phyloP scores from a whole-genome alignment of 2,329 filamentous ascomycete species.

The Alternaria triticina region DNA sequence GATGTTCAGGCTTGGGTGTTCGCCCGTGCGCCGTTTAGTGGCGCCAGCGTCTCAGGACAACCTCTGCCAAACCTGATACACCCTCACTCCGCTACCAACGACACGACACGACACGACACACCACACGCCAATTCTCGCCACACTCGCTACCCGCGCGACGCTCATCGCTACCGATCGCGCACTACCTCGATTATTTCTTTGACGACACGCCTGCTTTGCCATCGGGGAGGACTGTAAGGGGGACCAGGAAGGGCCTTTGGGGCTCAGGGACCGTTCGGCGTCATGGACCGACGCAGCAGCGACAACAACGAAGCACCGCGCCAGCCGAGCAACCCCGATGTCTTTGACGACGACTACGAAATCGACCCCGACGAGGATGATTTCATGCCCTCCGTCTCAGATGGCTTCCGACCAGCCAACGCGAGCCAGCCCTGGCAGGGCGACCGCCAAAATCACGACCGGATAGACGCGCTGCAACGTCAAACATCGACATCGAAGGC shows the following conservation, averaged over 20 bases:
- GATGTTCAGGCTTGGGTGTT: constrained; percentile 20
- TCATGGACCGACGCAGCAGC: constrained; percentile 49
- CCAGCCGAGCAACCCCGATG: constrained; percentile 47
- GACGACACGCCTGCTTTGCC: constrained; percentile 20
- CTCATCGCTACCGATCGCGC: constrained; percentile 17
- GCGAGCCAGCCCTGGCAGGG: constrained; percentile 22
- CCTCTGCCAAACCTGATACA: constrained; percentile 29
- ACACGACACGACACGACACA: constrained; percentile 31
- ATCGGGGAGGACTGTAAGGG: constrained; percentile 29
- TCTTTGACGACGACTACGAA: constrained; percentile 59
- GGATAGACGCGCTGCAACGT: constrained; percentile 30
- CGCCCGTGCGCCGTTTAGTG: constrained; percentile 2
- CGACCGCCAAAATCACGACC: constrained; percentile 34
- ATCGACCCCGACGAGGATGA: constrained; percentile 50
- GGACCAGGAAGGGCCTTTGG: constrained; percentile 31
- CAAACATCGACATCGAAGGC: constrained; percentile 30
- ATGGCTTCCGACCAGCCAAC: constrained; percentile 53
- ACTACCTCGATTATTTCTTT: constrained; percentile 12
- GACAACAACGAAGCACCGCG: constrained; percentile 35
- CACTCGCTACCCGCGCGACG: constrained; percentile 26
- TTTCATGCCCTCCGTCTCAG: constrained; percentile 52
- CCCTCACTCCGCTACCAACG: constrained; percentile 23
- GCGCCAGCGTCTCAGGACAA: constrained; percentile 24
- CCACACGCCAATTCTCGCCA: constrained; percentile 25
- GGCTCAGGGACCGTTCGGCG: constrained; percentile 41